Evolutionary conservation across 148 eudicot genomes (phyloP).

Genomic region (Talinum fruticosum): DNA sequence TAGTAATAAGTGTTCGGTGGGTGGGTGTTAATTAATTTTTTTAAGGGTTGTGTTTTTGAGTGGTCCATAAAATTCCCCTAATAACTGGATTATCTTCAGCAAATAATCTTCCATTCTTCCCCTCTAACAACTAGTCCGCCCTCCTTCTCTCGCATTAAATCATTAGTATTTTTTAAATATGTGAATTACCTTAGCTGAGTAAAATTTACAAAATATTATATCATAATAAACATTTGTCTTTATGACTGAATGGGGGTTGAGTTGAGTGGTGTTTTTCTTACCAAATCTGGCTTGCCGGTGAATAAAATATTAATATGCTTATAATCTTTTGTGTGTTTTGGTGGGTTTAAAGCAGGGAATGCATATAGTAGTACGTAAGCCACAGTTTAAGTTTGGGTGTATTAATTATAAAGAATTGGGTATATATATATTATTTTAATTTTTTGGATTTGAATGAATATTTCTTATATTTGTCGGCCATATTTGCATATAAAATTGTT

Average conservation of each 20-base stretch:
- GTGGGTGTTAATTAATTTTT: slow-evolving; percentile 14
- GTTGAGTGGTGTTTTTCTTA: background rate
- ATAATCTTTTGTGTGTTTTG: background rate
- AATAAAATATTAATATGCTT: too few species aligned
- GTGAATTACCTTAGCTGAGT: too few species aligned
- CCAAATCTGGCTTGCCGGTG: background rate
- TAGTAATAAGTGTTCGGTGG: slow-evolving; percentile 9
- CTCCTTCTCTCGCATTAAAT: too few species aligned
- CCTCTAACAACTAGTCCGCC: background rate
- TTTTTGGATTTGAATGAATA: too few species aligned
- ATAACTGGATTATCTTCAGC: background rate
- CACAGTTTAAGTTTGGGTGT: background rate
- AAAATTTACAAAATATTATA: too few species aligned
- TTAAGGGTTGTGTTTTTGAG: background rate
- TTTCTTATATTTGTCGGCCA: too few species aligned
- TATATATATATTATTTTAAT: too few species aligned
- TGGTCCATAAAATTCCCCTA: background rate
- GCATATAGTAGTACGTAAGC: background rate
- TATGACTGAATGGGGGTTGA: too few species aligned
- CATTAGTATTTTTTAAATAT: too few species aligned
- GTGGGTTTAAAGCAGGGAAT: background rate
- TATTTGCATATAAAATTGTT: background rate
- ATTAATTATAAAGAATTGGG: too few species aligned
- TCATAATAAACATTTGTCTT: too few species aligned
- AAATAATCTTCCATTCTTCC: background rate